Base-by-base conservation (phyloP, 306 rosid species). In the Acmispon strigosus region DNA sequence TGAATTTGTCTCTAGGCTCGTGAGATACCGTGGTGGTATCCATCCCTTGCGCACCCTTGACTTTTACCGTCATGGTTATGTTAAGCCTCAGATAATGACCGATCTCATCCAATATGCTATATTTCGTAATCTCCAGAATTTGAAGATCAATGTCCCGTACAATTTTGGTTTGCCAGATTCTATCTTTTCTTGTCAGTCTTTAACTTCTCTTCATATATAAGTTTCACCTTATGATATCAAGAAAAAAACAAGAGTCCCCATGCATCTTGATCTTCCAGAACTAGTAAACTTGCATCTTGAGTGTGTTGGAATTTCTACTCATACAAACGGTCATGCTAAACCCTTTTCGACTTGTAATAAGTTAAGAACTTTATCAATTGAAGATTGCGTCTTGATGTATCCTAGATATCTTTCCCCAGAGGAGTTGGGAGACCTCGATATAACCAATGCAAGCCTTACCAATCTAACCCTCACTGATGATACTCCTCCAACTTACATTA, bases 181-280 rank as follows among this genome's bases (percentile, higher is more conserved):
- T 59, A 6, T n/a, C n/a, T 76, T 12, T 51, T 49, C 75, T 14
- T 76, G 63, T 59, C 37, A 7, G 6, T 58, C 70, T 37, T 49
- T 76, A 34, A 37, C 44, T 2, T 58, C 62, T 12, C 58, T 67
- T 37, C 20, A 61, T 18, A 58, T 76, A 6, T 48, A 70, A 0
- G 47, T 15, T 76, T 67, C 80, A 0, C 2, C 2, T 7, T 75
- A 59, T 58, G 61, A 76, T 68, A 0, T 12, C 66, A 64, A 32
- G 16, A 64, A 9, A 37, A 58, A 27, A 50, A 48, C 63, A 0
- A 76, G 7, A 16, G 47, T 76, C 12, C 75, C 64, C 1, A 39
- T 7, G 63, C 2, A 41, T 39, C 20, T 76, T 0, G n/a, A 76
- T 8, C 75, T 76, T 16, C 80, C 75, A 2, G 16, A 9, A 0